These are phyloP conservation scores for Cladophialophora exuberans DNA, from an alignment of 2,329 filamentous ascomycete species.

Conservation along the genomic window DNA sequence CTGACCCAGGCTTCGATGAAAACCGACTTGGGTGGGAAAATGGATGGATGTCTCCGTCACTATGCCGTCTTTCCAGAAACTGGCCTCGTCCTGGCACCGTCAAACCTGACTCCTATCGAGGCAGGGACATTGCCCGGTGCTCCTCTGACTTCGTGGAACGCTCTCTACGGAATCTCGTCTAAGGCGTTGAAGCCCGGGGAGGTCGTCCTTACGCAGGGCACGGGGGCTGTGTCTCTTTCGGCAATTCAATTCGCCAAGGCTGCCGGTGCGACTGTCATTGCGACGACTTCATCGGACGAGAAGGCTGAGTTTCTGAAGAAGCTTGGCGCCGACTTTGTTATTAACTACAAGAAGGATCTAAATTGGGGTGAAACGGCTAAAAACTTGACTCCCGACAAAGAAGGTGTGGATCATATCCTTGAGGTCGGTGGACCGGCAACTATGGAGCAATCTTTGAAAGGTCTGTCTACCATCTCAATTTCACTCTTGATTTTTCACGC, in stretches of 20 bases:
- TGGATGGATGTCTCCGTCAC: not conserved
- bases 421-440: not conserved
- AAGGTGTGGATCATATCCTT: not conserved
- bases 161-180: not conserved
- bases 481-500: too few relatives aligned
- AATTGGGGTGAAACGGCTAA: not conserved
- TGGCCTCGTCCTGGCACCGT: not conserved
- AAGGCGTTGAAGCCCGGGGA: slow-evolving; percentile 41
- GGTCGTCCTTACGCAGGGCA: slow-evolving; percentile 63
- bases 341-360: not conserved
- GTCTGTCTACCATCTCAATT: too few relatives aligned
- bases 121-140: not conserved
- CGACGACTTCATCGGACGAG: slow-evolving; percentile 60
- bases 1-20: not conserved
- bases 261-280: slow-evolving; percentile 56
- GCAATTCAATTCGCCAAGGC: slow-evolving; percentile 43
- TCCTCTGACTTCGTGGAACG: not conserved
- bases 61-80: not conserved
- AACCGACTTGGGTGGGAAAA: not conserved
- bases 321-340: not conserved
- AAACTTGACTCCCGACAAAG: not conserved
- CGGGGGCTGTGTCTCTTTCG: slow-evolving; percentile 62
- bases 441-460: not conserved
- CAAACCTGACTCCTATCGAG: not conserved
- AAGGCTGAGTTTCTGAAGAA: slow-evolving; percentile 48